These are phyloP conservation scores for Oryza officinalis DNA, from an alignment of 176 grass and related monocot species.

Conservation along the genomic window DNA sequence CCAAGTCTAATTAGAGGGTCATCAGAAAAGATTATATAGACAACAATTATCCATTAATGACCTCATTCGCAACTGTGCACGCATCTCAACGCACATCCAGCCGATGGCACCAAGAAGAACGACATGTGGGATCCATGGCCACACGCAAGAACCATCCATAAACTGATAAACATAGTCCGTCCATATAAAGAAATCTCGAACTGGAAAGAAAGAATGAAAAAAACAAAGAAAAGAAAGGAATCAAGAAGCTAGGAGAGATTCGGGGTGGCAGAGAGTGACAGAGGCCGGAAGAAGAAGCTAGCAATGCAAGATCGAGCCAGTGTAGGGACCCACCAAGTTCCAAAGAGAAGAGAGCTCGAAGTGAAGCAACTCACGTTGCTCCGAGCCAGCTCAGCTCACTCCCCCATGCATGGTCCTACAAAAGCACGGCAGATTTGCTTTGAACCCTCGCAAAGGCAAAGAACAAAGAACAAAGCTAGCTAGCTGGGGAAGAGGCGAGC, in stretches of 20 bases:
- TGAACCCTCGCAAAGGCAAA: constrained; percentile 61
- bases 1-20: too few relatives aligned
- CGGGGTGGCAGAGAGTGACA: too few relatives aligned
- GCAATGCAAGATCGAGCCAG: neutral
- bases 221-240: neutral
- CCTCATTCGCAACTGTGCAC: neutral
- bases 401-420: constrained; percentile 70
- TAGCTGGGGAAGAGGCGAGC: neutral
- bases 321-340: constrained; percentile 37
- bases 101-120: neutral
- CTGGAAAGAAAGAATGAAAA: neutral
- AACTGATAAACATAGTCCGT: neutral
- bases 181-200: neutral
- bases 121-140: neutral
- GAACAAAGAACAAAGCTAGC: constrained; percentile 48
- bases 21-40: too few relatives aligned
- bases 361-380: constrained; percentile 50
- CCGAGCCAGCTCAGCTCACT: constrained; percentile 37
- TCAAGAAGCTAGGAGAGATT: neutral
- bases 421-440: constrained; percentile 84
- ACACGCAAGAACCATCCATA: neutral
- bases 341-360: constrained; percentile 46
- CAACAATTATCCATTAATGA: too few relatives aligned
- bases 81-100: neutral
- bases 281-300: too few relatives aligned